Conservation (phyloP, 1,284 basidiomycete species). For the Psilocybe mexicana region DNA sequence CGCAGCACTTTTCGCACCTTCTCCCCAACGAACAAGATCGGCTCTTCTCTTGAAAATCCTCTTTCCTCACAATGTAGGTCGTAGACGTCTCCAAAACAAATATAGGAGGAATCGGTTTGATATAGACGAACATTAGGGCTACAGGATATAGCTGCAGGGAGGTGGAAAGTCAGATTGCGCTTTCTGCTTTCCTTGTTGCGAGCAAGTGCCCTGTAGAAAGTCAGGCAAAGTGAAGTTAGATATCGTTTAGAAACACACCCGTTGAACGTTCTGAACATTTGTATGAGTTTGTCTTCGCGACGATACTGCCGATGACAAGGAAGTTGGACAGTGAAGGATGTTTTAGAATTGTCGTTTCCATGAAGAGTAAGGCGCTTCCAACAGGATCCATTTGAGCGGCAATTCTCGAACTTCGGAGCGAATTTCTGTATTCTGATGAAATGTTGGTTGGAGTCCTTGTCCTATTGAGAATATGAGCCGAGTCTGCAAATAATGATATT, state of each 20-base stretch:
- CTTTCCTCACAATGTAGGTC: conserved; percentile 84
- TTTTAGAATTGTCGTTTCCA: conserved; percentile 89
- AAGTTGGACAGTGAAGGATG: conserved; percentile 91
- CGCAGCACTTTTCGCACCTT: conserved; percentile 73
- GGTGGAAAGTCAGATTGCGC: conserved; percentile 89
- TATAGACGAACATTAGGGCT: conserved; percentile 85
- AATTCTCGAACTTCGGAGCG: conserved; percentile 88
- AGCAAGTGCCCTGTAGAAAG: conserved; percentile 62
- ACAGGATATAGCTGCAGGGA: conserved; percentile 87
- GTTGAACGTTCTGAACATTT: conserved; percentile 92
- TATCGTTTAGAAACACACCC: conserved; percentile 51
- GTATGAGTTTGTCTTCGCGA: conserved; percentile 92
- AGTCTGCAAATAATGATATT: conserved; percentile 9
- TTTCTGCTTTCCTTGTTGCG: conserved; percentile 94
- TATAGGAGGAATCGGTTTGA: conserved; percentile 90
- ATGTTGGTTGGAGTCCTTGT: conserved; percentile 92
- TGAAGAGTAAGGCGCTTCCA: conserved; percentile 92
- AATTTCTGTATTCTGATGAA: conserved; percentile 94
- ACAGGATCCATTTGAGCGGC: conserved; percentile 81
- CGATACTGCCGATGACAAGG: conserved; percentile 88
- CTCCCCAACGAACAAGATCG: conserved; percentile 82
- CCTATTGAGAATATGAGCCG: conserved; percentile 45
- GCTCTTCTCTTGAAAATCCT: conserved; percentile 87
- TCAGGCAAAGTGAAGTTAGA: conserved; percentile 11
- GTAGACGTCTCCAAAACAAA: conserved; percentile 92